phyloP scores from a whole-genome alignment of 352 stramenopile genomes.

The Globisporangium echinulatum region DNA sequence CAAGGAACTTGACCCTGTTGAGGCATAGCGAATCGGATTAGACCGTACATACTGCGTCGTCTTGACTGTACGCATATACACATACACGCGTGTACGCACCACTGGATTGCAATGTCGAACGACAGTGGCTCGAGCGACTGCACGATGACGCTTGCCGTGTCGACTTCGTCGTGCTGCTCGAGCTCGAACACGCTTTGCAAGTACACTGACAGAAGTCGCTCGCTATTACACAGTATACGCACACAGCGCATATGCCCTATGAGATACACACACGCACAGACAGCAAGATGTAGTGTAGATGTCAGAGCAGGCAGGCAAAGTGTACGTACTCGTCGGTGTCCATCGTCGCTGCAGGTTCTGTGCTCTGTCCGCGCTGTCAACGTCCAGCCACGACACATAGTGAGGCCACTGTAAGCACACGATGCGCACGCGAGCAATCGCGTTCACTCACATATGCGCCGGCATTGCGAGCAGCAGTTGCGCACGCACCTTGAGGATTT shows the following conservation, averaged over 20 bases:
- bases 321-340: conserved; percentile 6
- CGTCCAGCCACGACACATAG: not conserved
- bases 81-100: conserved; percentile 13
- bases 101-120: conserved; percentile 34
- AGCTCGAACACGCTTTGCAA: conserved; percentile 62
- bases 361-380: conserved; percentile 6
- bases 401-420: not conserved
- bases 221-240: conserved; percentile 17
- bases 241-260: too few species aligned
- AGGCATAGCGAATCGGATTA: not conserved
- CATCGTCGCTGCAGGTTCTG: not conserved
- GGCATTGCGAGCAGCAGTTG: not conserved
- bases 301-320: not conserved
- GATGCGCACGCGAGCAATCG: not conserved
- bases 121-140: conserved; percentile 37
- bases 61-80: too few species aligned
- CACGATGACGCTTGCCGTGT: conserved; percentile 32
- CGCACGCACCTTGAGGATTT: not conserved
- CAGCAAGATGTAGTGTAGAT: conserved; percentile 11
- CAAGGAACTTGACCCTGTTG: conserved; percentile 48
- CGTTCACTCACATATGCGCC: too few species aligned
- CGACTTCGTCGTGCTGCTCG: conserved; percentile 44
- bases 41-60: too few species aligned
- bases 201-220: conserved; percentile 59
- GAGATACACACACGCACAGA: not conserved